phyloP scores from a whole-genome alignment of 768 basidiomycete species.

The Boletus reticulatus region DNA sequence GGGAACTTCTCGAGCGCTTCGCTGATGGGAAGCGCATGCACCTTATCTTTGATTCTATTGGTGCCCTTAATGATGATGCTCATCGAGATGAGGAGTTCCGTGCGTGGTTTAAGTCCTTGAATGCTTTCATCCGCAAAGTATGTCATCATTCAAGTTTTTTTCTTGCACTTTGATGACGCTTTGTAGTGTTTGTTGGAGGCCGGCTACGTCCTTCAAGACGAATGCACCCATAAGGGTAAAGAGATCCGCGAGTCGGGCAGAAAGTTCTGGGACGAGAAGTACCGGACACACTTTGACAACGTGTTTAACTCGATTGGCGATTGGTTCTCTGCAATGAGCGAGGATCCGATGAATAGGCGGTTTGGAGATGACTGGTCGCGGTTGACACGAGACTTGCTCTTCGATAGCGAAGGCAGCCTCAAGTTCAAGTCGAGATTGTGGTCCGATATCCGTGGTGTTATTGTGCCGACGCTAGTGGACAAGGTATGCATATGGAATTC shows the following conservation, averaged over 20 bases:
- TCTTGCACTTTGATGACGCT: neutral
- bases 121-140: slow-evolving; percentile 66
- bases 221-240: slow-evolving; percentile 62
- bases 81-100: slow-evolving; percentile 71
- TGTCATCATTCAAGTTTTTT: slow-evolving; percentile 1
- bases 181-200: slow-evolving; percentile 67
- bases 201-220: slow-evolving; percentile 82
- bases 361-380: slow-evolving; percentile 84
- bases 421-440: slow-evolving; percentile 88
- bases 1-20: slow-evolving; percentile 87
- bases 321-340: slow-evolving; percentile 86
- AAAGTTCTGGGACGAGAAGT: slow-evolving; percentile 73
- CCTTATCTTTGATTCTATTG: slow-evolving; percentile 64
- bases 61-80: slow-evolving; percentile 72
- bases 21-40: slow-evolving; percentile 72
- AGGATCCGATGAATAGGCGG: slow-evolving; percentile 78
- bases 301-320: slow-evolving; percentile 64
- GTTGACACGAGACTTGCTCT: slow-evolving; percentile 81
- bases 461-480: slow-evolving; percentile 75
- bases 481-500: slow-evolving; percentile 44
- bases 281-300: slow-evolving; percentile 75
- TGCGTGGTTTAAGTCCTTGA: slow-evolving; percentile 66
- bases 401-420: slow-evolving; percentile 71
- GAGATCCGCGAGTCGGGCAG: slow-evolving; percentile 69
- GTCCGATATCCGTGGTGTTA: slow-evolving; percentile 83